Evolutionary conservation across 192 early-diverging fungal species (phyloP), one percentile per base, ranked within the genome.

Genomic region (Rhizoclosmatium globosum): DNA sequence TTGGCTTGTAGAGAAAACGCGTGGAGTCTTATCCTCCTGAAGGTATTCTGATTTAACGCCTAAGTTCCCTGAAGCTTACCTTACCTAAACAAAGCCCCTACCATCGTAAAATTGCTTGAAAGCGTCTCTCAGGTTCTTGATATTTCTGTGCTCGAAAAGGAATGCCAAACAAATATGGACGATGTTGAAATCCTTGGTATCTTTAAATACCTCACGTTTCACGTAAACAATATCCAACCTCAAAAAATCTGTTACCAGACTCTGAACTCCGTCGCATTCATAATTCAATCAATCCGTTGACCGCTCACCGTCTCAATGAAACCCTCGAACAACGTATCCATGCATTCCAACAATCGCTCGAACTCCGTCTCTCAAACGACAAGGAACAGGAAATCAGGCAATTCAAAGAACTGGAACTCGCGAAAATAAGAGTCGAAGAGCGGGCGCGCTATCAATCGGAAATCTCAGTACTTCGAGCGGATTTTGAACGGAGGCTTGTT

Each of bases 401-500:
- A 48, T 89, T 83, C 77, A 85, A 86, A 38, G 74, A 80, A n/a
- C 44, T 89, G 19, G 87, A 89, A 67, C 76, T 89, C n/a, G 82
- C 80, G 11, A 47, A 79, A 23, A 82, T 87, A 82, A 60, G 82
- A 31, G 19, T 87, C n/a, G 87, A 89, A 48, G 86, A 87, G 73
- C 66, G 79, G 11, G 47, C 71, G 41, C 17, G 48, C n/a, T 82
- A 82, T 65, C 46, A 77, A 43, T 17, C 31, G 1, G 85, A 87
- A 21, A 13, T 87, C 0, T 46, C 80, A 66, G 43, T 65, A 3
- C 19, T 74, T 1, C 47, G 64, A 21, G 72, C 56, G 9, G 80
- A 82, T 6, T 71, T 56, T 46, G 83, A 84, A 62, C 59, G 45
- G 15, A 68, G 81, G 47, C n/a, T 81, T 9, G 44, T 79, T 11